These are phyloP conservation scores for Kluyveromyces nonfermentans DNA, from an alignment of 805 yeast genomes.

Conservation along the genomic window DNA sequence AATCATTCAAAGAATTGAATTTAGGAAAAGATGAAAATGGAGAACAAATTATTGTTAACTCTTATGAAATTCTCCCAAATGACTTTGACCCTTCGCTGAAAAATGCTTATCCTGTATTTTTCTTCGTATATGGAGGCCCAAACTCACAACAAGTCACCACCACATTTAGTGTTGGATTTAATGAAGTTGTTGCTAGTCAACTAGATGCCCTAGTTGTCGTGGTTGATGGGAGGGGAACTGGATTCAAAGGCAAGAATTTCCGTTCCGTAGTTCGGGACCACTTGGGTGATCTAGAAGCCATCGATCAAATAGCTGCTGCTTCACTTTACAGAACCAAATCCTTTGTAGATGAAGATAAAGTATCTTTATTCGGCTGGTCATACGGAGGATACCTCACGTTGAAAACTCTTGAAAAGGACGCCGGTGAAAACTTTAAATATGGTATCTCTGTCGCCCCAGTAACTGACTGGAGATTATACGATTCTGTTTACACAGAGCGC, in stretches of 20 bases:
- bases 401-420: slow-evolving; percentile 78
- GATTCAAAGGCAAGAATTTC: slow-evolving; percentile 71
- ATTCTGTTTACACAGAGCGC: slow-evolving; percentile 89
- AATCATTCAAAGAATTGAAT: slow-evolving; percentile 42
- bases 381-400: slow-evolving; percentile 93
- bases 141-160: slow-evolving; percentile 77
- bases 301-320: slow-evolving; percentile 84
- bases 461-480: slow-evolving; percentile 87
- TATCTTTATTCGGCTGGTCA: slow-evolving; percentile 97
- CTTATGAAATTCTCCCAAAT: slow-evolving; percentile 69
- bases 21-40: slow-evolving; percentile 42
- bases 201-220: slow-evolving; percentile 81
- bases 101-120: slow-evolving; percentile 72
- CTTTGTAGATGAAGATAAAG: slow-evolving; percentile 57
- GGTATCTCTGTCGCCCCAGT: slow-evolving; percentile 98
- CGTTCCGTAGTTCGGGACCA: slow-evolving; percentile 73
- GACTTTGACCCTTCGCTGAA: slow-evolving; percentile 44
- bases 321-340: slow-evolving; percentile 49
- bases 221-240: slow-evolving; percentile 97
- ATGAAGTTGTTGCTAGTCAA: slow-evolving; percentile 68
- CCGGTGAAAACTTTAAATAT: slow-evolving; percentile 63
- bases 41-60: slow-evolving; percentile 45
- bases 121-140: slow-evolving; percentile 93
- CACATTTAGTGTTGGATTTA: slow-evolving; percentile 52
- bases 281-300: slow-evolving; percentile 73